phyloP scores from a whole-genome alignment of 108 stramenopile genomes.

The Pseudonitzschia multiseries region DNA sequence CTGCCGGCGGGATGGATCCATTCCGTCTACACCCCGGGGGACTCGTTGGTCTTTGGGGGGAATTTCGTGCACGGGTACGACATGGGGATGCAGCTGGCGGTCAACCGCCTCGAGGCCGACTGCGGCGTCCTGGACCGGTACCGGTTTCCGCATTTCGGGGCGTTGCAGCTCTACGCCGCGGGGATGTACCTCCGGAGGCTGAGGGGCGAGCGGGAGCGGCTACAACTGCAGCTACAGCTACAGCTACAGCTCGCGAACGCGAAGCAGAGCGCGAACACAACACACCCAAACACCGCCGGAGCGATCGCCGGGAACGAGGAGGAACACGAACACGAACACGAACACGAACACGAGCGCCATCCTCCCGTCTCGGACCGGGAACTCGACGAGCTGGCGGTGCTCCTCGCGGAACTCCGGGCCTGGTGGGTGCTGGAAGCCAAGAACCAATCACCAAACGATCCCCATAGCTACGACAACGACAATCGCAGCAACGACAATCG shows the following conservation, averaged over 20 bases:
- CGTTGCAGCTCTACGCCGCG: constrained; percentile 47
- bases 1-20: constrained; percentile 95
- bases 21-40: constrained; percentile 88
- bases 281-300: too few relatives aligned
- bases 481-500: constrained; percentile 7
- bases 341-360: neutral
- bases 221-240: too few relatives aligned
- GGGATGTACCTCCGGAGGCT: constrained; percentile 29
- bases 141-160: constrained; percentile 54
- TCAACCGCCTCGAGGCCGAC: constrained; percentile 50
- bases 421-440: constrained; percentile 29
- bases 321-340: neutral
- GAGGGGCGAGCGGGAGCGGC: constrained; percentile 13
- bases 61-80: constrained; percentile 79
- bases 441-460: too few relatives aligned
- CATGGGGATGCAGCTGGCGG: constrained; percentile 46
- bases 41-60: constrained; percentile 87
- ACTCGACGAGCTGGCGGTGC: constrained; percentile 22
- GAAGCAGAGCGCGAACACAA: too few relatives aligned
- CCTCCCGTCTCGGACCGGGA: constrained; percentile 31
- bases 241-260: too few relatives aligned
- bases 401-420: constrained; percentile 24
- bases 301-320: too few relatives aligned
- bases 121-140: constrained; percentile 46
- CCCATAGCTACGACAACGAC: too few relatives aligned